These are phyloP conservation scores for Coniella vitis DNA, from an alignment of 2,329 filamentous ascomycete genomes.

Conservation along the genomic window DNA sequence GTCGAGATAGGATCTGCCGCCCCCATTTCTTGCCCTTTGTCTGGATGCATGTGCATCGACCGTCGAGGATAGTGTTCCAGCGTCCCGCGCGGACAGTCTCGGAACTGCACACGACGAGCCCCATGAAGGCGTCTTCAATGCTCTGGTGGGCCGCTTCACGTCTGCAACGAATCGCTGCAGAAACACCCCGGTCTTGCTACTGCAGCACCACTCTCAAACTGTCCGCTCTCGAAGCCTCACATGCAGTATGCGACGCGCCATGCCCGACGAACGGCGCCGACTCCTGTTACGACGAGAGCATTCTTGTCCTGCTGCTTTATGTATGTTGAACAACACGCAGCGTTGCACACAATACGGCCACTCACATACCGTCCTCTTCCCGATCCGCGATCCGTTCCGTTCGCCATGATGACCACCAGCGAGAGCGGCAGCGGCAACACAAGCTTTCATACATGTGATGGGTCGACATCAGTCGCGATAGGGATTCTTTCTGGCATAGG, in stretches of 20 bases:
- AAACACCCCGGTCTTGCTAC: conserved; percentile 4
- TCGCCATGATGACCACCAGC: background rate
- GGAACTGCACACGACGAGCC: too few relatives aligned
- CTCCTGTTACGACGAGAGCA: conserved; percentile 5
- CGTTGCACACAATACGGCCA: background rate
- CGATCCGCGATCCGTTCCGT: too few relatives aligned
- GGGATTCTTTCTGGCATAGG: conserved; percentile 7
- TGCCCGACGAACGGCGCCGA: conserved; percentile 1
- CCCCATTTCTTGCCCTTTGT: conserved; percentile 5
- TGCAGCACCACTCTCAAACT: conserved; percentile 5
- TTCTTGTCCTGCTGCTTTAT: conserved; percentile 6
- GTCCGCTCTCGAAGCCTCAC: background rate
- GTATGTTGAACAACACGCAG: background rate
- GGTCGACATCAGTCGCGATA: conserved; percentile 1
- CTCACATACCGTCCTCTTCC: background rate
- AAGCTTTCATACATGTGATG: background rate
- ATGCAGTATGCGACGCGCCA: background rate
- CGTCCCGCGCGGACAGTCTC: too few relatives aligned
- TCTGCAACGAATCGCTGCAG: background rate
- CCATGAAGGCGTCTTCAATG: too few relatives aligned
- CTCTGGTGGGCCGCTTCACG: too few relatives aligned
- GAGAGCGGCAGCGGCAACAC: background rate
- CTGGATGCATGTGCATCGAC: conserved; percentile 1
- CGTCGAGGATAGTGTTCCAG: background rate
- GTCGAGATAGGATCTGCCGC: background rate